Evolutionary conservation across 768 basidiomycete genomes (phyloP), one percentile per base, ranked within the genome.

Genomic region (Omphalotus guepiniiformis): DNA sequence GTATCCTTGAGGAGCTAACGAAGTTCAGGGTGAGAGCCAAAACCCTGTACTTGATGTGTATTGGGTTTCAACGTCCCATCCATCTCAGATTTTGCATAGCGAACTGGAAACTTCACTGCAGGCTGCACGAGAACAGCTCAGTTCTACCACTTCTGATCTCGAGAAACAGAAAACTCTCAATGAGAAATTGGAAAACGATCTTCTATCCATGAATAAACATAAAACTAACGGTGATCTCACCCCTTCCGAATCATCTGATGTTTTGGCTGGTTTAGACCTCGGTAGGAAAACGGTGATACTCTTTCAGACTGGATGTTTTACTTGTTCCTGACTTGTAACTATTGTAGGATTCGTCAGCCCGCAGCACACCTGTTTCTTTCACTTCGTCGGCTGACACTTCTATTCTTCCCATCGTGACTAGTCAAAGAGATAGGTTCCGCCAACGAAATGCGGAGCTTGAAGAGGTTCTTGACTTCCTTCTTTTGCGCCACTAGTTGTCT

Each of bases 341-440:
- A 19, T 36, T 34, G 43, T 35, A 68, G 65, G 63, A 65, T 45
- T 57, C 57, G 30, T 64, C 72, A 22, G 63, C 72, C 13, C 71
- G 80, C 48, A 68, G 71, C 47, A 82, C 82, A 3, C 83, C 90
- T 1, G 80, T 89, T 55, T 80, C 82, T 1, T 87, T 88, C 58
- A 71, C 80, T 4, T 66, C 82, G 27, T 78, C 88, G 2, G 89
- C 88, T 4, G 95, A 98, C 59, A 89, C 87, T 0, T 94, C 93
- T 7, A 98, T 98, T 57, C 68, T 99, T n/a, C 96, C 95, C 2
- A 98, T 99, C 54, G 96, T 98, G 32, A 97, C 96, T 1, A 88
- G 89, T 58, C 96, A 99, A 61, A 78, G 96, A 48, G 96, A 99
- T 61, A 78, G 95, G n/a, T 99, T 98, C 79, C 76, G 95, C 42